Evolutionary conservation across 805 yeast species (phyloP), one percentile per base, ranked within the genome.

Genomic region (Metschnikowia vanudenii): DNA sequence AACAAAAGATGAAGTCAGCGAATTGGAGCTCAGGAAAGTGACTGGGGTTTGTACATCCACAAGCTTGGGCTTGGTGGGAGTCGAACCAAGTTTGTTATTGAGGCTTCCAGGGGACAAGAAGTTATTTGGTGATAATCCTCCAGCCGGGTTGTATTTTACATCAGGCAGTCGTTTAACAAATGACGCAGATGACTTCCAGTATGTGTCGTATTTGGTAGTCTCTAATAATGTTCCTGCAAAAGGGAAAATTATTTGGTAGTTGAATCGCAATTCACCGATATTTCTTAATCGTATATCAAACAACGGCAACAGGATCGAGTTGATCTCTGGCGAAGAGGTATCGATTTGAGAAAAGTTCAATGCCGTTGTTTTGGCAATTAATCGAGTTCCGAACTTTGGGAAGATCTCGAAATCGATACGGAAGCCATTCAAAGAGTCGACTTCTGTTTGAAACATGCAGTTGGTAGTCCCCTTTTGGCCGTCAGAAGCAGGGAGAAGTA

Each of bases 351-450:
- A 65, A 51, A 72, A 71, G 0, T 90, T 75, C 43, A 90, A 72
- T 2, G 94, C 88, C 0, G 95, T 82, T 0, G 97, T 79, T 59
- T 91, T 92, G 3, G 97, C 97, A 43, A 92, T 83, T 45, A 92
- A 70, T 51, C 96, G 79, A 0, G 98, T 90, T 19, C 99, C 99
- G 68, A 89, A 94, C 7, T 92, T 87, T 1, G 99, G 97, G 64
- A 85, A 91, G 11, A 94, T 78, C 63, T 94, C 98, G 60, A 91
- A 85, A 59, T 88, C 96, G 43, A 91, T 78, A 24, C 81, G 71
- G 59, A 90, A 88, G 36, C 78, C 80, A 48, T 61, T 60, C 45
- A 73, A 59, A 13, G 86, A 82, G 45, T 90, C 78, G 2, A 85
- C 71, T 57, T 88, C 92, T 7, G 91, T 81, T 64, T 91, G 96